Base-by-base conservation (phyloP, 495 filamentous ascomycete species). In the Arthonia radiata region DNA sequence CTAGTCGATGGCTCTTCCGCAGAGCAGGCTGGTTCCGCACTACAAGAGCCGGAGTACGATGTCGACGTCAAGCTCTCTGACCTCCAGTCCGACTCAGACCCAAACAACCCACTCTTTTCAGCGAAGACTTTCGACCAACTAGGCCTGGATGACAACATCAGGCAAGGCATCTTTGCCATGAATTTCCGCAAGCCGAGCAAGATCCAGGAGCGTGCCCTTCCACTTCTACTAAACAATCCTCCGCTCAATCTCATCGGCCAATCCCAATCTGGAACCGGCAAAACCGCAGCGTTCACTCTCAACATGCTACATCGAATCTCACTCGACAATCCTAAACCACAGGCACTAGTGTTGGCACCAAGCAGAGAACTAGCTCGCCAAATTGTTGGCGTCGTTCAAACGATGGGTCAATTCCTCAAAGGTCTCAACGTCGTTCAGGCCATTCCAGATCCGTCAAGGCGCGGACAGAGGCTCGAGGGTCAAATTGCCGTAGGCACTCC, bases 201-300 rank as follows among this genome's bases (percentile, higher is more conserved):
- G 53, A 81, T 97, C 40, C 86, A 97, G 50, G 86, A 91, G 47
- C 70, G 66, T 29, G 83, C 83, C 2, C 57, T 97, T 2, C 89
- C 86, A 11, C 59, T 97, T 12, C 68, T 97, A 31, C 59, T 97
- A 33, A 41, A 52, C 34, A 61, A 90, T 37, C 82, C 82, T 10
- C 74, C 83, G 0, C 60, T 53, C 23, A 94, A 94, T 48, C 70
- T 94, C 57, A 83, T 99, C 33, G 86, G 80, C 13, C 89, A 99
- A 45, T 93, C 86, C 15, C 89, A 99, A 50, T 97, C 89, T 3
- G 89, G 89, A 33, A 99, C 89, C 9, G 89, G 89, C 31, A 99
- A 99, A 54, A 99, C 89, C 6, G 89, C 86, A 17, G 89, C 89
- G 17, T 99, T 94, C 47, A 69, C 80, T 14, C 63, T 91, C 29